Evolutionary conservation across 441 rosid species (phyloP).

Genomic region (Flueggea neowawraea): DNA sequence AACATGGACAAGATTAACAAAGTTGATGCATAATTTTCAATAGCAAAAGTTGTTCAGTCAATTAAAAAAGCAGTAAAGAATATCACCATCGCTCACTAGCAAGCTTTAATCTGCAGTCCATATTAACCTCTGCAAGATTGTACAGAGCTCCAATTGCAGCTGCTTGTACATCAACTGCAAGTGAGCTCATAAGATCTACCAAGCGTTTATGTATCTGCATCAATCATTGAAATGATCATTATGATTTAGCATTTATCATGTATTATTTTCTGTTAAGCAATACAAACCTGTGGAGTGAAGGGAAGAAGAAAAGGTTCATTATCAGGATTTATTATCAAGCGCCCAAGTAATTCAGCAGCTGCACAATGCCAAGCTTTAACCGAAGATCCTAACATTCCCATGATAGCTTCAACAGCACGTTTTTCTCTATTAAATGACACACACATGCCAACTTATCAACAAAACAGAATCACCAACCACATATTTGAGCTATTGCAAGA

Average conservation of each 20-base stretch:
- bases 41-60: not conserved
- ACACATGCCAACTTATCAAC: slow-evolving; percentile 9
- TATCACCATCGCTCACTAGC: slow-evolving; percentile 89
- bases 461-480: slow-evolving; percentile 4
- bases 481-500: slow-evolving; percentile 1
- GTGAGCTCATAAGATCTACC: slow-evolving; percentile 80
- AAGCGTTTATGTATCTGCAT: slow-evolving; percentile 88
- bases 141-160: slow-evolving; percentile 96
- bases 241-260: slow-evolving; percentile 2
- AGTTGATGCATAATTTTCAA: not conserved
- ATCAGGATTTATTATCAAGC: slow-evolving; percentile 61
- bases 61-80: not conserved
- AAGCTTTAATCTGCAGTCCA: slow-evolving; percentile 97
- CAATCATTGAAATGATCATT: not conserved
- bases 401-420: slow-evolving; percentile 83
- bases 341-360: slow-evolving; percentile 90
- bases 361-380: slow-evolving; percentile 96
- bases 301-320: slow-evolving; percentile 94
- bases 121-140: slow-evolving; percentile 86
- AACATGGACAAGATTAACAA: not conserved
- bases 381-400: slow-evolving; percentile 77
- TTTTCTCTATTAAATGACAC: slow-evolving; percentile 61
- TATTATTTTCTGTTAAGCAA: slow-evolving; percentile 1
- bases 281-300: slow-evolving; percentile 70
- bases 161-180: slow-evolving; percentile 84